A percentile compares a stretch with the other conserved stretches of the same genome.
phyloP scores from a whole-genome alignment of 2,329 filamentous ascomycete genomes.

The Epichloe glyceriae region DNA sequence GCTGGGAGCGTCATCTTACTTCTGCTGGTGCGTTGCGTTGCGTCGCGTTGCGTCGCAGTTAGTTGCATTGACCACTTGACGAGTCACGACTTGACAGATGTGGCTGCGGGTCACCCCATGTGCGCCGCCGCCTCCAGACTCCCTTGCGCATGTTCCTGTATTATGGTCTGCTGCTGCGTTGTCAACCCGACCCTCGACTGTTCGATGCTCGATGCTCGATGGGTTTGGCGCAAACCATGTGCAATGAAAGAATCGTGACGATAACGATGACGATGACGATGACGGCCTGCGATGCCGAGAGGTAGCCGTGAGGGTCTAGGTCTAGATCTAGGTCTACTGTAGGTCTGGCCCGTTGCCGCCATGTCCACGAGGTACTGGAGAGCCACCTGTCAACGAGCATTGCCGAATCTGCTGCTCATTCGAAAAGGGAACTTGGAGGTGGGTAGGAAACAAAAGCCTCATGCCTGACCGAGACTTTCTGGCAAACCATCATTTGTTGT shows the following conservation, averaged over 20 bases:
- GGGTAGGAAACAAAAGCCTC: not conserved
- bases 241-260: too few relatives aligned
- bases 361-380: not conserved
- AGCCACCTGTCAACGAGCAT: not conserved
- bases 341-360: not conserved
- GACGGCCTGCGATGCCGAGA: not conserved
- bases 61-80: too few relatives aligned
- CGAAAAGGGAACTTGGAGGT: not conserved
- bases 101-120: too few relatives aligned
- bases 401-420: not conserved
- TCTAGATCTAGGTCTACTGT: too few relatives aligned
- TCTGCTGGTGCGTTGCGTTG: too few relatives aligned
- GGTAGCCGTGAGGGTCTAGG: not conserved
- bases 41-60: too few relatives aligned
- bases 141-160: not conserved
- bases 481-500: slow-evolving; percentile 1
- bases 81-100: too few relatives aligned
- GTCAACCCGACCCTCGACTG: not conserved
- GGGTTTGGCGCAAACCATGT: not conserved
- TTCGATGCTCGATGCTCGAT: not conserved
- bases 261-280: not conserved
- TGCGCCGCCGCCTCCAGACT: too few relatives aligned
- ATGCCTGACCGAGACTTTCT: slow-evolving; percentile 1
- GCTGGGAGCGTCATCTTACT: not conserved
- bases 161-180: not conserved